phyloP scores from a whole-genome alignment of 129 eudicot species.

The Centella asiatica region DNA sequence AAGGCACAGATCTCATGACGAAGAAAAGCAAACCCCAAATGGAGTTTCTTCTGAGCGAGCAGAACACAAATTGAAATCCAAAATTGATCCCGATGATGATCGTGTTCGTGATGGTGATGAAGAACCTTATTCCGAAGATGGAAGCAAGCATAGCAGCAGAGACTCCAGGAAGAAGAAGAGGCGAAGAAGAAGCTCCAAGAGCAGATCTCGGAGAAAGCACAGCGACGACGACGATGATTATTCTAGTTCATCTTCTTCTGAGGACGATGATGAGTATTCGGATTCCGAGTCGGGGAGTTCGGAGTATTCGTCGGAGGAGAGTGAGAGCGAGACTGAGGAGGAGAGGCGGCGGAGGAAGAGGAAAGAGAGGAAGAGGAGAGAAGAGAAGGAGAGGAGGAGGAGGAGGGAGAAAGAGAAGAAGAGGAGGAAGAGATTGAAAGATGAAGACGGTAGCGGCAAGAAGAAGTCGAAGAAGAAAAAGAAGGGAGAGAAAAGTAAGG shows the following conservation, averaged over 20 bases:
- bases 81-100: constrained; percentile 15
- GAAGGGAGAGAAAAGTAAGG: constrained; percentile 46
- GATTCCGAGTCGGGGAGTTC: constrained; percentile 53
- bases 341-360: constrained; percentile 46
- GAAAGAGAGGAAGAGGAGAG: constrained; percentile 32
- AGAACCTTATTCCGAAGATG: constrained; percentile 31
- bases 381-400: constrained; percentile 24
- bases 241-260: constrained; percentile 30
- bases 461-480: constrained; percentile 28
- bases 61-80: constrained; percentile 31
- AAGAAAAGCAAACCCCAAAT: constrained; percentile 17
- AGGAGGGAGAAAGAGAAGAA: constrained; percentile 30
- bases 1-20: constrained; percentile 26
- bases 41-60: constrained; percentile 23
- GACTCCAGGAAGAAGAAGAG: constrained; percentile 28
- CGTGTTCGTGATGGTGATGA: constrained; percentile 2
- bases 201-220: constrained; percentile 25
- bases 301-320: constrained; percentile 34
- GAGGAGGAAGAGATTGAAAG: constrained; percentile 26
- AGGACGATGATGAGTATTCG: constrained; percentile 32
- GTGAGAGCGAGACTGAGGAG: constrained; percentile 37
- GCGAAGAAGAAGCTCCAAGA: constrained; percentile 30
- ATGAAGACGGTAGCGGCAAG: constrained; percentile 15
- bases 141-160: constrained; percentile 27
- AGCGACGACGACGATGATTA: constrained; percentile 27